Conservation (phyloP, 306 rosid species). For the Prunus persica region Prunus_persica_NCBIv2 NC_034009.1:34434001-34434500, state of each 20-base stretch:
- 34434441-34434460: background rate
- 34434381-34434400: constrained; percentile 64
- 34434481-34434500: no score
- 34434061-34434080: constrained; percentile 65
- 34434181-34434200: constrained; percentile 45
- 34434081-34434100: background rate
- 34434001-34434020: constrained; percentile 98
- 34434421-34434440: constrained; percentile 31
- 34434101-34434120: background rate
- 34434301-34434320: constrained; percentile 65
- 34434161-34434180: constrained; percentile 43
- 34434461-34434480: no score
- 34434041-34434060: constrained; percentile 86
- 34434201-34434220: constrained; percentile 44
- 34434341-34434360: constrained; percentile 45
- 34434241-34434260: constrained; percentile 12
- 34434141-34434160: constrained; percentile 59
- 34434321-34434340: constrained; percentile 35
- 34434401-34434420: constrained; percentile 37
- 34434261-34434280: constrained; percentile 50
- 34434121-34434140: constrained; percentile 37
- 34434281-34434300: constrained; percentile 51
- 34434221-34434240: constrained; percentile 45
- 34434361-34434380: constrained; percentile 40
- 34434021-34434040: constrained; percentile 87